Evolutionary conservation across 768 basidiomycete genomes (phyloP).

Genomic region (Suillus paluster): DNA sequence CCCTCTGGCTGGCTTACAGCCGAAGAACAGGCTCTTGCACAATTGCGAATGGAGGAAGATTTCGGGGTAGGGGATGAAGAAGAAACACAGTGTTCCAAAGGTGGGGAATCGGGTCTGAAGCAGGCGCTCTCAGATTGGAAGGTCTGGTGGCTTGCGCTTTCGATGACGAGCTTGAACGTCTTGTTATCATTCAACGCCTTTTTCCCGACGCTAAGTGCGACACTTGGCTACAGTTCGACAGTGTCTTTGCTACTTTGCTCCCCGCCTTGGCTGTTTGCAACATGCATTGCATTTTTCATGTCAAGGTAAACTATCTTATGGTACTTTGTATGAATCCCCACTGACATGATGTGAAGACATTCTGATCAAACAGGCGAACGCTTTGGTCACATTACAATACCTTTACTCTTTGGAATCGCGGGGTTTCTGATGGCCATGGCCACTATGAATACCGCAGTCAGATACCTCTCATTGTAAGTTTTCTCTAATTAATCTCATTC

Average conservation of each 20-base stretch:
- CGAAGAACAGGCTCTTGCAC: conserved; percentile 59
- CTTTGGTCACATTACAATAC: conserved; percentile 62
- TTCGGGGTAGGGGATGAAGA: conserved; percentile 55
- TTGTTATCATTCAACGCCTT: conserved; percentile 79
- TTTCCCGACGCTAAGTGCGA: conserved; percentile 77
- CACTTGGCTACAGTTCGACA: conserved; percentile 69
- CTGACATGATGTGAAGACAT: conserved; percentile 45
- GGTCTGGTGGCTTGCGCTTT: conserved; percentile 80
- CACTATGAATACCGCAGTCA: conserved; percentile 62
- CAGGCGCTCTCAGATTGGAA: conserved; percentile 77
- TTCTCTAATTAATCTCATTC: not conserved
- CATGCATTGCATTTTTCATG: conserved; percentile 55
- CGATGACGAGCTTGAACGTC: conserved; percentile 58
- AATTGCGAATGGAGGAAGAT: conserved; percentile 67
- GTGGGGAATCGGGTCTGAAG: conserved; percentile 48
- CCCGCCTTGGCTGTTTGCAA: conserved; percentile 67
- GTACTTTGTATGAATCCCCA: not conserved
- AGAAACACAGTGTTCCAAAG: conserved; percentile 41
- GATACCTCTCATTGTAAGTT: conserved; percentile 68
- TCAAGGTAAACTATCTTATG: conserved; percentile 44
- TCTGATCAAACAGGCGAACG: conserved; percentile 76
- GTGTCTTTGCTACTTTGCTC: conserved; percentile 75
- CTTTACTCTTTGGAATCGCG: conserved; percentile 62
- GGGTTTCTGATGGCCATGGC: conserved; percentile 70
- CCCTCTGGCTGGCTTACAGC: conserved; percentile 62